These are phyloP conservation scores for Paxillus rubicundulus DNA, from an alignment of 768 basidiomycete species.

Conservation along the genomic window DNA sequence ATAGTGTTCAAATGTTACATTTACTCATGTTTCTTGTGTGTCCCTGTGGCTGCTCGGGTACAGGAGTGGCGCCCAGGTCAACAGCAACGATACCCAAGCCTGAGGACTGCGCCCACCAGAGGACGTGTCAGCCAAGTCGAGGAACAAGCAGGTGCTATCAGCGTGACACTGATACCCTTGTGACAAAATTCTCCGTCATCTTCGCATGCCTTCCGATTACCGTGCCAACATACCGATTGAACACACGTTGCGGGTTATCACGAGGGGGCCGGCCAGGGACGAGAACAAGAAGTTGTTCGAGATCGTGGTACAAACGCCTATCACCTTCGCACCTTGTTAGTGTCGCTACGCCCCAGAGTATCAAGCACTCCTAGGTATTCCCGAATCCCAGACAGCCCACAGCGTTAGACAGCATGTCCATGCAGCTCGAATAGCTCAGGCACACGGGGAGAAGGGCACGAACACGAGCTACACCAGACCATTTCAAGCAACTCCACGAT, in stretches of 20 bases:
- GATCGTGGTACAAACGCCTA: constrained; percentile 82
- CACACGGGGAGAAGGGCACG: neutral
- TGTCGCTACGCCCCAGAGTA: constrained; percentile 83
- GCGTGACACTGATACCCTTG: too few relatives aligned
- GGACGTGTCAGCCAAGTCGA: too few relatives aligned
- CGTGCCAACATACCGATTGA: constrained; percentile 70
- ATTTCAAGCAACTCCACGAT: constrained; percentile 29
- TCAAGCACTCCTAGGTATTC: constrained; percentile 79
- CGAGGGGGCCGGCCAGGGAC: constrained; percentile 63
- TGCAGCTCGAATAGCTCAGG: constrained; percentile 29
- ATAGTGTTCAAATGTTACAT: too few relatives aligned
- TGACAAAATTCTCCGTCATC: too few relatives aligned
- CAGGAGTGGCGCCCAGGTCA: too few relatives aligned
- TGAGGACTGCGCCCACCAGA: too few relatives aligned
- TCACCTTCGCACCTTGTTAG: constrained; percentile 53
- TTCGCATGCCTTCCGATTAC: too few relatives aligned
- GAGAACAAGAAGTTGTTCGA: constrained; percentile 82
- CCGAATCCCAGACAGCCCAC: constrained; percentile 26
- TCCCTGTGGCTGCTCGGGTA: too few relatives aligned
- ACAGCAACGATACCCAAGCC: too few relatives aligned
- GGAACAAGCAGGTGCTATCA: too few relatives aligned
- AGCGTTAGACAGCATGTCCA: constrained; percentile 36
- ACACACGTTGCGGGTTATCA: constrained; percentile 76
- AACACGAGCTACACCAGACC: constrained; percentile 21
- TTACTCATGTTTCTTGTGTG: too few relatives aligned